Base-by-base conservation (phyloP, 192 early-diverging fungal species). In the Coemansia sp. region DNA sequence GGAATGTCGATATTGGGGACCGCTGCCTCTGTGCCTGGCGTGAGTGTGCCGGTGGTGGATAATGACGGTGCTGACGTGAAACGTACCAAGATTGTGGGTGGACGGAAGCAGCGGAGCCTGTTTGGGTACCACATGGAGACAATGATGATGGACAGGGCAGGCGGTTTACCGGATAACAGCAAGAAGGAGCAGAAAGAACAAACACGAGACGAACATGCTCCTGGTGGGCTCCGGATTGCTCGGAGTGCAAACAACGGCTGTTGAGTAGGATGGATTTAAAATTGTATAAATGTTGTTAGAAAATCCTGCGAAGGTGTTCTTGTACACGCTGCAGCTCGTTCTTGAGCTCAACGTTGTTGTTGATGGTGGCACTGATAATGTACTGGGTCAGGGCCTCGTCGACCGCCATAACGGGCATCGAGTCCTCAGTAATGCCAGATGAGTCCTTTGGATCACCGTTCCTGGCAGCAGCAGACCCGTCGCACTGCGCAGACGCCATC, bases 301-400 rank as follows among this genome's bases (percentile, higher is more conserved):
- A 68, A n/a, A 65, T 44, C 21, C 68, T 65, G 26, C 74, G 76
- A 44, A 83, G 67, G 15, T 61, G 62, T 11, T 66, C 66, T 26
- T 83, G 82, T 9, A 62, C 67, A 0, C 53, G 60, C 53, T 80
- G 76, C 11, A 83, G 40, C 41, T 80, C 76, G 27, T 50, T 48
- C 43, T 70, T 68, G 34, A 83, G 58, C 8, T 62, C 56, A 9
- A 36, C 46, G 36, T 68, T 70, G 29, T 76, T 72, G 35, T 33
- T 43, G 19, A 80, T 39, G 17, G 63, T 70, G 0, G 77, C 57
- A 14, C 66, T 63, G 48, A 80, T 65, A 38, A 83, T 83, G 36
- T 80, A 80, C 67, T 74, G 66, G 67, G 70, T 83, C 50, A 83
- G 38, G 0, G 77, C 82, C 34, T 72, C 58, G 33, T 83, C 82